A percentile compares a stretch with the other conserved stretches of the same genome.
Evolutionary conservation across 495 filamentous ascomycete genomes (phyloP).

Genomic region (Podospora didyma): DNA sequence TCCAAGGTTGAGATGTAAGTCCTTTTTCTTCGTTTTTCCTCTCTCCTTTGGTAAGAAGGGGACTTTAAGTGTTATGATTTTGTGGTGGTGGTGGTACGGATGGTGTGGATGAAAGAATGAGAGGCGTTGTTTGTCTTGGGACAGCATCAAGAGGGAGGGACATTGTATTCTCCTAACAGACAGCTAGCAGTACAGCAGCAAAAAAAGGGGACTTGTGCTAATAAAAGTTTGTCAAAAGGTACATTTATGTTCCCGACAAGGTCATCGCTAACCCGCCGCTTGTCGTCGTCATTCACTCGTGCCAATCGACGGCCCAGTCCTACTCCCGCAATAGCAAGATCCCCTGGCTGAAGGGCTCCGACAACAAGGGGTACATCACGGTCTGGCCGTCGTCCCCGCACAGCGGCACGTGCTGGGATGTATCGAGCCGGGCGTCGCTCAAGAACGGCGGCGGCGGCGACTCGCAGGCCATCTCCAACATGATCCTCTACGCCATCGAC

Average conservation of each 20-base stretch:
- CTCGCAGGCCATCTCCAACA: slow-evolving; percentile 39
- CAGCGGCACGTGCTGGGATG: slow-evolving; percentile 55
- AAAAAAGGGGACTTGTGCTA: too few relatives aligned
- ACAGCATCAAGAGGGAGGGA: too few relatives aligned
- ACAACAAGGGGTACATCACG: slow-evolving; percentile 54
- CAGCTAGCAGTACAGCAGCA: too few relatives aligned
- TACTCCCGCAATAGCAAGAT: slow-evolving; percentile 50
- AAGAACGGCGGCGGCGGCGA: slow-evolving; percentile 35
- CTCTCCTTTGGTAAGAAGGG: too few relatives aligned
- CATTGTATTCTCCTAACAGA: too few relatives aligned
- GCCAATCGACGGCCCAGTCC: slow-evolving; percentile 47
- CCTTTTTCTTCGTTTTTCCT: background rate
- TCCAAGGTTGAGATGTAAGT: slow-evolving; percentile 36
- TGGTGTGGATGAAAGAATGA: too few relatives aligned
- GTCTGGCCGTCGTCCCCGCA: slow-evolving; percentile 49
- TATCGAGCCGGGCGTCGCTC: slow-evolving; percentile 43
- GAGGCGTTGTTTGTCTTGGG: too few relatives aligned
- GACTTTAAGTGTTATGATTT: too few relatives aligned
- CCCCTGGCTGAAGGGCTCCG: slow-evolving; percentile 45
- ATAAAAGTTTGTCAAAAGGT: slow-evolving; percentile 28
- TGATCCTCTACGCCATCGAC: slow-evolving; percentile 34
- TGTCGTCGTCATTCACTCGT: slow-evolving; percentile 55
- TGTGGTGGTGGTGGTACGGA: too few relatives aligned
- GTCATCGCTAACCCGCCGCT: slow-evolving; percentile 47
- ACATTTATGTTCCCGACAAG: slow-evolving; percentile 52